Percentiles rank a stretch among this genome's conserved stretches.
Conservation (phyloP, 169 alveolate species). For the Babesia gibsoni region DNA sequence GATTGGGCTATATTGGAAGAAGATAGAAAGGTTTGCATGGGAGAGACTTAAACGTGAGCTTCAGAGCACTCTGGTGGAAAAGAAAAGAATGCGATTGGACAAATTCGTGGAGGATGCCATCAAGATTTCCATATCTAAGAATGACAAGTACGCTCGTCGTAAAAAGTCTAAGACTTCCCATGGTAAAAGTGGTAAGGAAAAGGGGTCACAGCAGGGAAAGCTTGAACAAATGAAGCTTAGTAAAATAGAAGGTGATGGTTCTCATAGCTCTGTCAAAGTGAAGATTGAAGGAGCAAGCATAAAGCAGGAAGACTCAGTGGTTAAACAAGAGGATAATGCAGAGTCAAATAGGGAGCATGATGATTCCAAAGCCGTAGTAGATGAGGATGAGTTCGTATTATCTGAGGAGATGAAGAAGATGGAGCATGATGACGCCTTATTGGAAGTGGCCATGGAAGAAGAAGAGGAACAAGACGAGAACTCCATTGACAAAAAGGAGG, state of each 20-base stretch:
- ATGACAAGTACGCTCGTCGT: neutral
- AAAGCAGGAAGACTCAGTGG: neutral
- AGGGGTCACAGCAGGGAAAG: neutral
- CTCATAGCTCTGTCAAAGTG: neutral
- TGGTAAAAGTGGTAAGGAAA: neutral
- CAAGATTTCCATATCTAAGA: conserved; percentile 49
- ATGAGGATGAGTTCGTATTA: conserved; percentile 39
- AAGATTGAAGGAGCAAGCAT: neutral
- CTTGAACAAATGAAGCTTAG: neutral
- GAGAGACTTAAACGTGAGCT: conserved; percentile 71
- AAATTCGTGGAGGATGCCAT: conserved; percentile 75
- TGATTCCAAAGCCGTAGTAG: neutral
- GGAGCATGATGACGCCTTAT: conserved; percentile 35
- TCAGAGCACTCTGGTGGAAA: conserved; percentile 64
- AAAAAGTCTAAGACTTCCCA: conserved; percentile 3
- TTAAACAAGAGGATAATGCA: neutral
- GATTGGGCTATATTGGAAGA: conserved; percentile 73
- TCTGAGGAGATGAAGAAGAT: conserved; percentile 41
- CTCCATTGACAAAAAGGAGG: neutral
- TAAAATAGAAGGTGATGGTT: neutral
- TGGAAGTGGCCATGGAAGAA: conserved; percentile 52
- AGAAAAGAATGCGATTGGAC: conserved; percentile 69
- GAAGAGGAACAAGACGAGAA: conserved; percentile 28
- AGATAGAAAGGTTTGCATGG: conserved; percentile 75
- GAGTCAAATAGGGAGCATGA: neutral